A percentile compares a stretch with the other conserved stretches of the same genome.
Evolutionary conservation across 164 flowering plant genomes (phyloP).

Genomic region (Piper longum): DNA sequence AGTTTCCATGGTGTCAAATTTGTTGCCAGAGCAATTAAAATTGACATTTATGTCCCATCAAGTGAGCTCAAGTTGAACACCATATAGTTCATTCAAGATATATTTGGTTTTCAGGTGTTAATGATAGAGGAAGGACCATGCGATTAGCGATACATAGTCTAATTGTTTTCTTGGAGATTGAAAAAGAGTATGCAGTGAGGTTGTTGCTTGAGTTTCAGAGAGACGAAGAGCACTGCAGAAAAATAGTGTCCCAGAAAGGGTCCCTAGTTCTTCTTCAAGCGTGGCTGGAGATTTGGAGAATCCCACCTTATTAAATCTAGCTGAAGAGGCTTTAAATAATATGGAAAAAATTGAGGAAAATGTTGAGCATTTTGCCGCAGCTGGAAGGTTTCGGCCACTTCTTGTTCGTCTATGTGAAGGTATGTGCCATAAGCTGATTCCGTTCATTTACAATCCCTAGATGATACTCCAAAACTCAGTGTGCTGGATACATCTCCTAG

Average conservation of each 20-base stretch:
- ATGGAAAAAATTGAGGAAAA: slow-evolving; percentile 36
- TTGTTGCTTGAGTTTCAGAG: slow-evolving; percentile 36
- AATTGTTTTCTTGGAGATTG: slow-evolving; percentile 38
- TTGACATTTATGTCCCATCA: no score
- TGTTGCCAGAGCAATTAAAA: no score
- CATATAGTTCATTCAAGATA: no score
- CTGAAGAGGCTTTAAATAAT: slow-evolving; percentile 35
- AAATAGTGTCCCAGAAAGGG: slow-evolving; percentile 50
- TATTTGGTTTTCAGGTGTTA: slow-evolving; percentile 17
- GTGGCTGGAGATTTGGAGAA: slow-evolving; percentile 45
- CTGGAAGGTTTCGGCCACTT: slow-evolving; percentile 56
- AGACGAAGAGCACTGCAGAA: slow-evolving; percentile 31
- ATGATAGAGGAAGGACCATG: slow-evolving; percentile 42
- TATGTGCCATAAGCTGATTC: slow-evolving; percentile 3
- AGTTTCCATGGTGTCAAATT: no score
- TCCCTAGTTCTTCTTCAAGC: slow-evolving; percentile 44
- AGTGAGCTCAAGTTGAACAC: no score
- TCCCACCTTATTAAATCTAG: slow-evolving; percentile 33
- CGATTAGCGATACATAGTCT: slow-evolving; percentile 47
- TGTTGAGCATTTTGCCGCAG: slow-evolving; percentile 37
- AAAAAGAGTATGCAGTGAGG: slow-evolving; percentile 38
- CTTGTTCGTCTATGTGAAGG: slow-evolving; percentile 40
- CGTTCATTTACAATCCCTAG: neutral
- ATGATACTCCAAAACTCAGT: neutral
- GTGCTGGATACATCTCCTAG: no score